Conservation (phyloP, 2,329 filamentous ascomycete species). For the Microdochium nivale region DNA sequence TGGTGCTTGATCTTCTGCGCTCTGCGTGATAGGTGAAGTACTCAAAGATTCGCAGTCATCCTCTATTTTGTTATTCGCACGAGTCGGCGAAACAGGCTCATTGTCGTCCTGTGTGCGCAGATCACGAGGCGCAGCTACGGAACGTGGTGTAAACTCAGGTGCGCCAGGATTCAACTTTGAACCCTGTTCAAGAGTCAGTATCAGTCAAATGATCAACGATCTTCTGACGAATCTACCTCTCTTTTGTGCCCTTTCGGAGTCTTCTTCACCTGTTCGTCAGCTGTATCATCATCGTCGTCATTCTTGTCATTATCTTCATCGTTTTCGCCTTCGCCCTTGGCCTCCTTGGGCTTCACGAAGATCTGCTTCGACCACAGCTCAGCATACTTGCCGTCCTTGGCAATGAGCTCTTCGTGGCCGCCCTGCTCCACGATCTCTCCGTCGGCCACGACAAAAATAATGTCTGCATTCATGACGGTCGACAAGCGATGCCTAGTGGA, state of each 20-base stretch:
- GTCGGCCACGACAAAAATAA: conserved; percentile 56
- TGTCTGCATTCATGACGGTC: conserved; percentile 62
- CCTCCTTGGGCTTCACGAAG: conserved; percentile 40
- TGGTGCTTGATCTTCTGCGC: not conserved
- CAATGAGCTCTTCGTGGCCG: conserved; percentile 49
- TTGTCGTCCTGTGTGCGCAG: not conserved
- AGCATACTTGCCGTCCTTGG: conserved; percentile 51
- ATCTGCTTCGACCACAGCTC: conserved; percentile 58
- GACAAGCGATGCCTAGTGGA: conserved; percentile 52
- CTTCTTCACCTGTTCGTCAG: conserved; percentile 5
- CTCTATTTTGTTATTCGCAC: no score
- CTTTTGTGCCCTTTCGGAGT: conserved; percentile 30
- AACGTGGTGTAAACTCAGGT: conserved; percentile 44
- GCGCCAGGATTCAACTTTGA: conserved; percentile 47
- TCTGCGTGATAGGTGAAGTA: no score
- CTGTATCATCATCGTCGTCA: conserved; percentile 8
- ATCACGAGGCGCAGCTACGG: conserved; percentile 10
- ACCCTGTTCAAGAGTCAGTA: conserved; percentile 36
- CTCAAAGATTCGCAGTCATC: no score
- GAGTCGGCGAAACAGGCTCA: not conserved
- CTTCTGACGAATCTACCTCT: conserved; percentile 40
- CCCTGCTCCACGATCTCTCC: conserved; percentile 58
- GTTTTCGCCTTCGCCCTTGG: no score
- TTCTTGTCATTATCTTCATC: conserved; percentile 13
- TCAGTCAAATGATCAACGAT: conserved; percentile 31